phyloP scores from a whole-genome alignment of 2,329 filamentous ascomycete species.

The Didymella segeticola region DNA sequence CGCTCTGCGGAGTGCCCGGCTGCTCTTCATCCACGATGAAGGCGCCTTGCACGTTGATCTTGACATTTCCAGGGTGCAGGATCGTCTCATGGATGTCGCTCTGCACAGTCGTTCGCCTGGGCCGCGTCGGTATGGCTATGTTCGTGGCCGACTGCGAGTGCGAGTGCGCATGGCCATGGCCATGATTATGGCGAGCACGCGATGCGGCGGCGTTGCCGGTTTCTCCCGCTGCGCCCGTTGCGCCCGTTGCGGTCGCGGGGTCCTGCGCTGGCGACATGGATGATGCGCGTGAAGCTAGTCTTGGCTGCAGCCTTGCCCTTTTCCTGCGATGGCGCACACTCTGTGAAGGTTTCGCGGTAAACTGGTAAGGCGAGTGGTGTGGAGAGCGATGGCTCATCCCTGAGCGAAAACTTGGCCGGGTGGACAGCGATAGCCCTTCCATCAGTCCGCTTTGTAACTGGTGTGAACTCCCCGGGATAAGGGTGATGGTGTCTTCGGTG shows the following conservation, averaged over 20 bases:
- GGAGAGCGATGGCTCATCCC: constrained; percentile 28
- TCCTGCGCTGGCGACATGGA: constrained; percentile 42
- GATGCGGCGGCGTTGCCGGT: constrained; percentile 33
- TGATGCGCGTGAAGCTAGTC: constrained; percentile 36
- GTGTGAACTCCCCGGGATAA: constrained; percentile 32
- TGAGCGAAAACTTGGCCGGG: constrained; percentile 26
- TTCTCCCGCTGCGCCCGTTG: no score
- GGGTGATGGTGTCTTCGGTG: constrained; percentile 46
- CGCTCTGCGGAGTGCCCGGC: constrained; percentile 57
- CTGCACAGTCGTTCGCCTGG: constrained; percentile 40
- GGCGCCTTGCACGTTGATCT: constrained; percentile 95
- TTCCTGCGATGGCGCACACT: constrained; percentile 41
- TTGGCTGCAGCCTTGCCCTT: constrained; percentile 48
- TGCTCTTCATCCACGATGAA: constrained; percentile 85
- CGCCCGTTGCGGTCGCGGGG: no score
- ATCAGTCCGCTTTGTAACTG: constrained; percentile 48
- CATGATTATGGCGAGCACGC: constrained; percentile 17
- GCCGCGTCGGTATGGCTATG: constrained; percentile 29
- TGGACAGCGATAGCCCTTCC: constrained; percentile 41
- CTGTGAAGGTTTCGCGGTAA: constrained; percentile 26
- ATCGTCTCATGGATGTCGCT: constrained; percentile 61
- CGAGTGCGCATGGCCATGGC: no score
- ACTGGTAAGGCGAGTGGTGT: constrained; percentile 27
- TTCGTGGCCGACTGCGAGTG: constrained; percentile 18
- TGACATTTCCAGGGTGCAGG: constrained; percentile 71